Base-by-base conservation (phyloP, 78 protist species). In the Cavenderia fasciculata region DNA sequence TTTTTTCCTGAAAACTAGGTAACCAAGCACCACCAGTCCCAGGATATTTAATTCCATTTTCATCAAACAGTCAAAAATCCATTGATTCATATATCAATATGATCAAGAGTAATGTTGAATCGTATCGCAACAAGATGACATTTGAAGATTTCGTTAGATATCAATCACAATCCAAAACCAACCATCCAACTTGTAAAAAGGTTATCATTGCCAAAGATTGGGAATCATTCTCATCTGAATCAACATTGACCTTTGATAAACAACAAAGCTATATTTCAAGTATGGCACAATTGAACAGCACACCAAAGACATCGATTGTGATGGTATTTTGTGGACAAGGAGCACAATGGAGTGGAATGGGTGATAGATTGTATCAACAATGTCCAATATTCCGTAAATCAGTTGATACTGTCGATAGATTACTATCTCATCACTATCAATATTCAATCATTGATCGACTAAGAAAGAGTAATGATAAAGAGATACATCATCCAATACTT, bases 291-390 rank as follows among this genome's bases (percentile, higher is more conserved):
- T 56, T 65, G n/a, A 41, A 16, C n/a, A 21, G 27, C n/a, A 1
- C 56, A 65, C 38, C 61, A 5, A 57, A 3, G 34, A 23, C 4
- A 57, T 27, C 33, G 27, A 43, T 57, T 21, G 33, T 7, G 4
- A 27, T 57, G n/a, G 92, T 86, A 21, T 86, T 86, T 38, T 51
- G 57, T 68, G 92, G 92, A 19, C 92, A 86, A 74, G 92, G 92
- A 19, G 85, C 92, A 31, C 92, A 86, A 66, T 86, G 92, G 92
- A 74, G 61, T 18, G 73, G 47, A 18, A 86, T 86, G 92, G 85
- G 59, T 10, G 12, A 29, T 4, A 19, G 40, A 8, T 43, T 74
- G 36, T 74, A 74, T 74, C 11, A 44, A 3, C 12, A 33, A 29
- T 43, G 59, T 1, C 3, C 23, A 16, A 12, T 41, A 18, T 73